Evolutionary conservation across 2,329 filamentous ascomycete genomes (phyloP).

Genomic region (Diaporthe batatas): DNA sequence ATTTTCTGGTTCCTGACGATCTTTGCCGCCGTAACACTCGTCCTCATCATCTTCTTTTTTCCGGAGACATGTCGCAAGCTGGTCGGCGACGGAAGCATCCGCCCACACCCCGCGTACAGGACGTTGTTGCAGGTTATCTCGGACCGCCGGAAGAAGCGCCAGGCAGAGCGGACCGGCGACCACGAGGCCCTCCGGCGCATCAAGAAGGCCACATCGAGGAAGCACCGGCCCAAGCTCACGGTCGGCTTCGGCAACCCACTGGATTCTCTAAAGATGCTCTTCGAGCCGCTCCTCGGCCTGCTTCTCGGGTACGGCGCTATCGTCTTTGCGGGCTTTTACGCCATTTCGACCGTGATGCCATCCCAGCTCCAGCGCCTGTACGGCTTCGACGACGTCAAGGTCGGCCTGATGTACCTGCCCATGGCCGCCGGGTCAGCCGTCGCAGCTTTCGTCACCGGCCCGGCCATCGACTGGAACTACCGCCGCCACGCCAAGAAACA

Average conservation of each 20-base stretch:
- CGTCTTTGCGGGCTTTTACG: conserved; percentile 65
- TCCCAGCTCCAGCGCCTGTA: conserved; percentile 65
- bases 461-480: conserved; percentile 76
- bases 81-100: conserved; percentile 59
- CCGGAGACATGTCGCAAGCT: conserved; percentile 60
- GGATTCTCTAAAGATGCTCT: conserved; percentile 81
- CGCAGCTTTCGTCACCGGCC: conserved; percentile 62
- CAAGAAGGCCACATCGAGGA: conserved; percentile 24
- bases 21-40: conserved; percentile 48
- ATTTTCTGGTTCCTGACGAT: conserved; percentile 68
- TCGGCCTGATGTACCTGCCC: conserved; percentile 68
- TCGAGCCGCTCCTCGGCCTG: conserved; percentile 81
- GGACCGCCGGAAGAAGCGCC: conserved; percentile 37
- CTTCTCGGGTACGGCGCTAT: conserved; percentile 60
- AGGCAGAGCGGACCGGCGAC: conserved; percentile 34
- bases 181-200: conserved; percentile 33
- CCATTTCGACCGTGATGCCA: conserved; percentile 60
- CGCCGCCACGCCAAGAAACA: conserved; percentile 68
- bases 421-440: conserved; percentile 63
- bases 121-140: conserved; percentile 47
- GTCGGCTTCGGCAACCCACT: conserved; percentile 89
- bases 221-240: conserved; percentile 32
- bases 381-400: conserved; percentile 66
- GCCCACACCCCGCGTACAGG: conserved; percentile 49
- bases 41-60: conserved; percentile 57